Evolutionary conservation across 140 eudicot species (phyloP).

Genomic region (Bidens hawaiensis): DNA sequence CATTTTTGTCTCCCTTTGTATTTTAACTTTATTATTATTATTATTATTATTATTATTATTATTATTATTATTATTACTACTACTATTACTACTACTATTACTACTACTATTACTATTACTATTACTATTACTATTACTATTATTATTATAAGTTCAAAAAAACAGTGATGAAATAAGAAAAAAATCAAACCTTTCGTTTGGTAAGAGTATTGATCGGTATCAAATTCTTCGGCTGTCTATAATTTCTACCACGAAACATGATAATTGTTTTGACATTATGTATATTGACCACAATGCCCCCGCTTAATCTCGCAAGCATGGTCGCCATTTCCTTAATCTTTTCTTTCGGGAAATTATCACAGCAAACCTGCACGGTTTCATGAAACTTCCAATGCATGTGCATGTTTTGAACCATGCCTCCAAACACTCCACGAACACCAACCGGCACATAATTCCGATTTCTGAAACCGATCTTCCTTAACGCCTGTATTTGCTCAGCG

Average conservation of each 20-base stretch:
- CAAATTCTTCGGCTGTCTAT: slow-evolving; percentile 93
- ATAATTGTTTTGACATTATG: slow-evolving; percentile 92
- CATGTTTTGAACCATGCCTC: slow-evolving; percentile 99
- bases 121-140: neutral
- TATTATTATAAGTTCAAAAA: neutral
- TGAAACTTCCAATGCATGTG: slow-evolving; percentile 99
- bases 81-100: too few relatives aligned
- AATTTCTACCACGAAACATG: slow-evolving; percentile 97
- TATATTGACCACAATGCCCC: slow-evolving; percentile 89
- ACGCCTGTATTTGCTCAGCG: slow-evolving; percentile 85
- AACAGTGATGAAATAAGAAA: slow-evolving; percentile 1
- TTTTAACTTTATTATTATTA: too few relatives aligned
- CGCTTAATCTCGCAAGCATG: slow-evolving; percentile 91
- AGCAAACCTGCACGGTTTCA: slow-evolving; percentile 97
- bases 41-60: too few relatives aligned
- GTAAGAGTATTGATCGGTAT: slow-evolving; percentile 95
- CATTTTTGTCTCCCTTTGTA: too few relatives aligned
- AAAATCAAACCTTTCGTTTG: slow-evolving; percentile 73
- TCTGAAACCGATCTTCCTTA: slow-evolving; percentile 81
- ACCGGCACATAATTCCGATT: slow-evolving; percentile 90
- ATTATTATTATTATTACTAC: too few relatives aligned
- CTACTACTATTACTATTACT: too few relatives aligned
- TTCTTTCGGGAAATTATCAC: slow-evolving; percentile 98
- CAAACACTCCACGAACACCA: slow-evolving; percentile 99
- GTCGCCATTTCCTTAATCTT: slow-evolving; percentile 95